Percentiles rank a stretch among this genome's conserved stretches.
phyloP scores from a whole-genome alignment of 495 filamentous ascomycete genomes.

The Podospora sp. region DNA sequence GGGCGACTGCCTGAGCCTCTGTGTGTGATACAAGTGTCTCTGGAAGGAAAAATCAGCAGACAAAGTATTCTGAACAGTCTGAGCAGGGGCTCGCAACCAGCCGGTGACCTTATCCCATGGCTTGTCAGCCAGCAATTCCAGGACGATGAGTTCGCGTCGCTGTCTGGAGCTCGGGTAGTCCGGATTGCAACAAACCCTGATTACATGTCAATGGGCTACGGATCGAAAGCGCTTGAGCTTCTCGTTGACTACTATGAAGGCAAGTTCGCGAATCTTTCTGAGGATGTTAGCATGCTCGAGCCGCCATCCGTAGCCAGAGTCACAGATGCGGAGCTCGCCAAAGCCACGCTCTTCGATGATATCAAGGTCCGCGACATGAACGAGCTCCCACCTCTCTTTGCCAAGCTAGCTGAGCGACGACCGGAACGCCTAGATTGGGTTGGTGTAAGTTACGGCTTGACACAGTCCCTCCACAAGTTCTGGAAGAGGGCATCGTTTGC shows the following conservation, averaged over 20 bases:
- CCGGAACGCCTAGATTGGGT: constrained; percentile 86
- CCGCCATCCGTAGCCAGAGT: constrained; percentile 72
- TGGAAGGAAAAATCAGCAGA: constrained; percentile 92
- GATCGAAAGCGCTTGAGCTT: constrained; percentile 81
- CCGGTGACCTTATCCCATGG: constrained; percentile 97
- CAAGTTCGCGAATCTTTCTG: constrained; percentile 82
- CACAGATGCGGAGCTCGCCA: constrained; percentile 80
- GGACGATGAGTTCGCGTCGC: constrained; percentile 91
- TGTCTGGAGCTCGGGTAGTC: constrained; percentile 90
- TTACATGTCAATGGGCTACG: constrained; percentile 89
- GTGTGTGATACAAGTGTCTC: constrained; percentile 90
- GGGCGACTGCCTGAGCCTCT: constrained; percentile 88
- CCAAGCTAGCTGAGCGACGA: constrained; percentile 80
- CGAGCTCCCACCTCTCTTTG: constrained; percentile 89
- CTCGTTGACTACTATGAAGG: constrained; percentile 93
- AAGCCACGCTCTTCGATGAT: constrained; percentile 77
- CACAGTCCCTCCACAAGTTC: constrained; percentile 87
- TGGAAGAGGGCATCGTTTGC: constrained; percentile 88
- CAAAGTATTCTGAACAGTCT: constrained; percentile 88
- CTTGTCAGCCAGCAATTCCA: constrained; percentile 98
- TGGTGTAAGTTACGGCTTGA: constrained; percentile 94
- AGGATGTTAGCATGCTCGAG: constrained; percentile 52
- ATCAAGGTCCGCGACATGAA: constrained; percentile 88
- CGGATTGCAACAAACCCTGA: constrained; percentile 97
- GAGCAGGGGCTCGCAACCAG: constrained; percentile 84